Evolutionary conservation across 176 grass and related monocot genomes (phyloP), one percentile per base, ranked within the genome.

Genomic region (Oryza meyeriana): DNA sequence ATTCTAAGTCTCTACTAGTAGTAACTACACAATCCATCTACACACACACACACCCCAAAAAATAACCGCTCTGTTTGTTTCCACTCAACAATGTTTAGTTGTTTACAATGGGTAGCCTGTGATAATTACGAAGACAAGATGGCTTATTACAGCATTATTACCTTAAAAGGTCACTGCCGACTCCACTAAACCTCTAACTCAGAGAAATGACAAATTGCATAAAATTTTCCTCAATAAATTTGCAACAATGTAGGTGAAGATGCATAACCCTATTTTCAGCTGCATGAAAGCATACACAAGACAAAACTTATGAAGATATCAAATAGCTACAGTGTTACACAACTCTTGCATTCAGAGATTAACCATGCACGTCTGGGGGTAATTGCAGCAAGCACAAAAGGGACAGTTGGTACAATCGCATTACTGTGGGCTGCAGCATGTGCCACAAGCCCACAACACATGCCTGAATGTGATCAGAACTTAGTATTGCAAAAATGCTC

Each of bases 241-340:
- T 67, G 58, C 18, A 82, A 82, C 66, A 18, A 29, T 66, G 64
- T 76, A 75, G 6, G 70, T 64, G 44, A 52, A 75, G 33, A 66
- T 59, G 63, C 63, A 63, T 8, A 67, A 50, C 81, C 26, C 30
- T 26, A 76, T 59, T 79, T 58, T 34, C 58, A 86, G 58, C 34
- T 57, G 64, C 82, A 85, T 64, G 66, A 40, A 64, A 66, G n/a
- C 44, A 38, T 24, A 55, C 9, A 58, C 27, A 34, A 77, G 32
- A 57, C 8, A 89, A 57, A 57, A 47, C 52, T 22, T 61, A 76
- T 61, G 30, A 80, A 63, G 50, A 76, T 30, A 27, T 40, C 25
- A 63, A 28, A 65, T 78, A 44, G 74, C 34, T 83, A 64, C 55
- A 55, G 1, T 55, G 74, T 20, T 73, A 71, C 12, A 20, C 20